A percentile compares a stretch with the other conserved stretches of the same genome.
These are phyloP conservation scores for Lactifluus subvellereus DNA, from an alignment of 768 basidiomycete species.

Conservation along the genomic window DNA sequence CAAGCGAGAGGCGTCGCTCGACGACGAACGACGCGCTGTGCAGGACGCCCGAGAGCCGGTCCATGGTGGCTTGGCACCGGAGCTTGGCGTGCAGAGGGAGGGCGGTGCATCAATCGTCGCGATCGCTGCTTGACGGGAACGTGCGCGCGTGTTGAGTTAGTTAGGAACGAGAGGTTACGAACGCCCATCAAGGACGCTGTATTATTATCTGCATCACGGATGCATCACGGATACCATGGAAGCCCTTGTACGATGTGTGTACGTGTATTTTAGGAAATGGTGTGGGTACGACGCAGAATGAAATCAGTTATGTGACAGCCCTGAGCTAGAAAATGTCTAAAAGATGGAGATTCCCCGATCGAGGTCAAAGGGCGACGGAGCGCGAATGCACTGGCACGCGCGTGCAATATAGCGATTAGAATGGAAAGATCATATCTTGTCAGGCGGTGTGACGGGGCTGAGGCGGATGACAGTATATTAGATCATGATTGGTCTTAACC, in stretches of 20 bases:
- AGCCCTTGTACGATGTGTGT: background rate
- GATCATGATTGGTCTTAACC: too few relatives aligned
- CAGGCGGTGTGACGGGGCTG: too few relatives aligned
- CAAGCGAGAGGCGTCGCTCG: slow-evolving; percentile 10
- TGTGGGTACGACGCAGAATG: background rate
- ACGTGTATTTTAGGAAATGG: too few relatives aligned
- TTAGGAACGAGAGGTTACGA: background rate
- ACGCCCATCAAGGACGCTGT: background rate
- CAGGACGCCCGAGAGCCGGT: background rate
- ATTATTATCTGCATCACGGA: background rate
- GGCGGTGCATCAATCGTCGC: slow-evolving; percentile 11
- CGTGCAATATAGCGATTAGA: background rate
- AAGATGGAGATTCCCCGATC: background rate
- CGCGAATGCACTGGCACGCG: background rate
- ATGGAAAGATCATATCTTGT: too few relatives aligned
- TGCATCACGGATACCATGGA: background rate
- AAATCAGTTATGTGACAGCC: background rate
- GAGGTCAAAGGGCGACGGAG: background rate
- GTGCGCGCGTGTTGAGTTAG: background rate
- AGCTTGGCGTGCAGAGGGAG: slow-evolving; percentile 5
- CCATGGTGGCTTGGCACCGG: slow-evolving; percentile 1
- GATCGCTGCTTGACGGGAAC: slow-evolving; percentile 5
- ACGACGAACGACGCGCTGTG: background rate
- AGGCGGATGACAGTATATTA: background rate
- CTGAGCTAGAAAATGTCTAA: background rate